Base-by-base conservation (phyloP, 75 land plant species). In the Picea sitchensis region DNA sequence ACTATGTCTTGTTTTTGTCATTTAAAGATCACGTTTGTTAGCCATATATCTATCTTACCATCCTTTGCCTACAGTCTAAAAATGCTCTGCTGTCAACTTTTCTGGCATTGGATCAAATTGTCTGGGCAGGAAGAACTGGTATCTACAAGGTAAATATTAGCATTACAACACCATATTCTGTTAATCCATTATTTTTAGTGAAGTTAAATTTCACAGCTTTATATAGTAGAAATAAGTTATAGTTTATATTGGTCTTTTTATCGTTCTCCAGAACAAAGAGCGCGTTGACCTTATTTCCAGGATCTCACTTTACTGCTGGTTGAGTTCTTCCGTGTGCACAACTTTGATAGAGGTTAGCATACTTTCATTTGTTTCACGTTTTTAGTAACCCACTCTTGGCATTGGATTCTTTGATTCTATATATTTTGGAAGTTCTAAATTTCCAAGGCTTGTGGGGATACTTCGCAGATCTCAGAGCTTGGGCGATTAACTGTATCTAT, bases 121-220 rank as follows among this genome's bases (percentile, higher is more conserved):
- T 96, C 7, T 96, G 98, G 98, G 89, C 88, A n/a, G 90, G 91
- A 59, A 89, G 98, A 77, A 85, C 92, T 26, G 98, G 94, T 77
- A 91, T 95, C 57, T 91, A 93, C 63, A 85, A 95, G 98, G 98
- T 95, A 63, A 7, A 65, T 14, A 58, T 44, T 80, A 32, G n/a
- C 77, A 26, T 75, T 60, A 5, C 58, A 80, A 31, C 58, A 31
- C 13, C n/a, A 31, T 64, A 51, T 6, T 76, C 8, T 26, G 20
- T 76, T 79, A 41, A 44, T 14, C 34, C 13, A n/a, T 63, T 32
- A 0, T 78, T 31, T 51, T 12, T 56, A 54, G 18, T 21, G 11
- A 14, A 56, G 36, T 75, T 51, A 51, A 51, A 51, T 51, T 51
- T 15, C 72, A 26, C 26, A 23, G 34, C 14, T 60, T 3, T 32